phyloP scores from a whole-genome alignment of 805 yeast genomes.

The Ogataea glucozyma region DNA sequence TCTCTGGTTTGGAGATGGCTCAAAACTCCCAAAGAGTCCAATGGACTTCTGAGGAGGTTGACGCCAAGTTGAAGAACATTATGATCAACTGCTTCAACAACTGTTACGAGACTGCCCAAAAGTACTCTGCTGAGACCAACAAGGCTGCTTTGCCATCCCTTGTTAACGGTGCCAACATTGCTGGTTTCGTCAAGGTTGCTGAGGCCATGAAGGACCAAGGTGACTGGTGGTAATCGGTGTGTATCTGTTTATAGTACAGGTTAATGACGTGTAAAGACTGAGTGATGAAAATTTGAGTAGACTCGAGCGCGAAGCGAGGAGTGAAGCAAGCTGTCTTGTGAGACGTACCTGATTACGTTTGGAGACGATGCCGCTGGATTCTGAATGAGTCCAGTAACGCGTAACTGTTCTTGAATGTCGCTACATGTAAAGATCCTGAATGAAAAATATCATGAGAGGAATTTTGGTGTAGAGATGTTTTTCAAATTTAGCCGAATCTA shows the following conservation, averaged over 20 bases:
- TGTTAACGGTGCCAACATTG: slow-evolving; percentile 98
- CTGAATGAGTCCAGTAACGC: too few species aligned
- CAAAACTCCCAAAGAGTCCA: slow-evolving; percentile 93
- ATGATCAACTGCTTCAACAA: slow-evolving; percentile 91
- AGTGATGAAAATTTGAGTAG: background rate
- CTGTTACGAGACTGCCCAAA: slow-evolving; percentile 85
- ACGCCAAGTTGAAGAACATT: slow-evolving; percentile 83
- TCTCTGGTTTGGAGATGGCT: slow-evolving; percentile 98
- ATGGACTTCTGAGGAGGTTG: slow-evolving; percentile 95
- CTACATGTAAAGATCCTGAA: too few species aligned
- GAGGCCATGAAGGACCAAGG: slow-evolving; percentile 98
- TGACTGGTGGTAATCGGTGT: slow-evolving; percentile 48
- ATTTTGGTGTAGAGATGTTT: too few species aligned
- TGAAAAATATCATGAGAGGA: too few species aligned
- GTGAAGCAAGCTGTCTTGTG: background rate
- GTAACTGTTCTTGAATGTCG: too few species aligned
- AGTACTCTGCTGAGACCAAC: slow-evolving; percentile 70
- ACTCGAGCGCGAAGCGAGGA: background rate
- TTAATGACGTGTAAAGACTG: background rate
- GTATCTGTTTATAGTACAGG: background rate
- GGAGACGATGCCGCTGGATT: too few species aligned
- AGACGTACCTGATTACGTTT: too few species aligned
- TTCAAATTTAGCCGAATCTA: too few species aligned
- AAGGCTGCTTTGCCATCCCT: slow-evolving; percentile 82
- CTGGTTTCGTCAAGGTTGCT: slow-evolving; percentile 98